These are phyloP conservation scores for Globisporangium takayamanum DNA, from an alignment of 352 stramenopile species.

Conservation along the genomic window DNA sequence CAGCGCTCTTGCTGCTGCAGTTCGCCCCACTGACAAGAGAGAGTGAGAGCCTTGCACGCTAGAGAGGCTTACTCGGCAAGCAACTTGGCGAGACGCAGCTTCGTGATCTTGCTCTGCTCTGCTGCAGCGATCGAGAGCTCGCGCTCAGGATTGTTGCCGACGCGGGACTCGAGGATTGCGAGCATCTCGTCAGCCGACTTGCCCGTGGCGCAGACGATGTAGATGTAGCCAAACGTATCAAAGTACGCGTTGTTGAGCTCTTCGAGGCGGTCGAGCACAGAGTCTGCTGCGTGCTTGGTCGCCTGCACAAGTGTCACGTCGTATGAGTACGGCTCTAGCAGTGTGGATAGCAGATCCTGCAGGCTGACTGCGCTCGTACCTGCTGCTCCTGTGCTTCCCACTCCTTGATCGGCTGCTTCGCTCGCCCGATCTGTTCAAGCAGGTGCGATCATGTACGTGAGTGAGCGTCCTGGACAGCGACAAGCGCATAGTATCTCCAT, in stretches of 20 bases:
- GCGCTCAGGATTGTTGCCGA: conserved; percentile 31
- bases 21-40: background rate
- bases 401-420: conserved; percentile 55
- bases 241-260: conserved; percentile 62
- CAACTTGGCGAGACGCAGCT: conserved; percentile 61
- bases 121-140: conserved; percentile 54
- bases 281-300: conserved; percentile 44
- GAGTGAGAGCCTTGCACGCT: background rate
- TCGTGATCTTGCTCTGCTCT: conserved; percentile 79
- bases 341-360: no score
- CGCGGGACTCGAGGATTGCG: conserved; percentile 48
- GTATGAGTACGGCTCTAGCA: no score
- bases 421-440: conserved; percentile 47
- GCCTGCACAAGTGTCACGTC: conserved; percentile 14
- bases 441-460: no score
- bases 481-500: background rate
- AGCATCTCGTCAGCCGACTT: conserved; percentile 78
- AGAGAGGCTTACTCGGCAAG: conserved; percentile 41
- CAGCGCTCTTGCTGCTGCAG: background rate
- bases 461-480: background rate
- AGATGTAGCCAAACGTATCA: conserved; percentile 74
- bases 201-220: conserved; percentile 74
- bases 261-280: conserved; percentile 49
- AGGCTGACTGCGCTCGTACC: conserved; percentile 11
- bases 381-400: conserved; percentile 78